A percentile compares a stretch with the other conserved stretches of the same genome.
Evolutionary conservation across 2,329 filamentous ascomycete species (phyloP).

Genomic region (Pseudogymnoascus sp.): DNA sequence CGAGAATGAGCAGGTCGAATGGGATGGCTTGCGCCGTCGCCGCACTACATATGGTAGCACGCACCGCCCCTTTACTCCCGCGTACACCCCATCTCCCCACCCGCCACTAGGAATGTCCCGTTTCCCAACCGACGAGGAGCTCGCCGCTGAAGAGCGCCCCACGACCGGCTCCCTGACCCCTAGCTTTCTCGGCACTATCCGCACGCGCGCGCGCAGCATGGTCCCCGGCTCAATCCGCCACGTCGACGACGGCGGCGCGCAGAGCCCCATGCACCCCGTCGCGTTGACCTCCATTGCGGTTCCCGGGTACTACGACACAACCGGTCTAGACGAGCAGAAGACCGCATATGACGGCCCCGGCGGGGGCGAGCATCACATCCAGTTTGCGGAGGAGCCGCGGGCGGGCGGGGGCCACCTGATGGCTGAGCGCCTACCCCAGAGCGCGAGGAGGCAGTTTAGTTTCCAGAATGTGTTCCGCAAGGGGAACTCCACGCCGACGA

Average conservation of each 20-base stretch:
- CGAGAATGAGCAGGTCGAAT: constrained; percentile 61
- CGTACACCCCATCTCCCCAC: constrained; percentile 37
- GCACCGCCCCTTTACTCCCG: constrained; percentile 20
- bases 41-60: constrained; percentile 41
- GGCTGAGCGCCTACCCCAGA: constrained; percentile 49
- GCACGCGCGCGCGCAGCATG: constrained; percentile 35
- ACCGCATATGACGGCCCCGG: constrained; percentile 44
- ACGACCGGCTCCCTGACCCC: constrained; percentile 42
- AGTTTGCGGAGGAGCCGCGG: constrained; percentile 32
- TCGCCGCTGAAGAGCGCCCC: constrained; percentile 36
- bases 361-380: constrained; percentile 38
- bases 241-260: constrained; percentile 30
- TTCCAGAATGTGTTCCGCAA: constrained; percentile 73
- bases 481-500: constrained; percentile 7
- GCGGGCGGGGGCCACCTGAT: constrained; percentile 8
- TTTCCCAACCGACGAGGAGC: constrained; percentile 61
- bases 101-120: constrained; percentile 82
- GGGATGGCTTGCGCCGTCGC: constrained; percentile 80
- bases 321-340: constrained; percentile 31
- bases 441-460: constrained; percentile 72
- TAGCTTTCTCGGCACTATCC: constrained; percentile 50
- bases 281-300: constrained; percentile 54
- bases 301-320: constrained; percentile 36
- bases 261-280: constrained; percentile 52
- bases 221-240: constrained; percentile 21